Conservation (phyloP, 495 filamentous ascomycete genomes). For the Podospora bellae-mahoneyi region DNA sequence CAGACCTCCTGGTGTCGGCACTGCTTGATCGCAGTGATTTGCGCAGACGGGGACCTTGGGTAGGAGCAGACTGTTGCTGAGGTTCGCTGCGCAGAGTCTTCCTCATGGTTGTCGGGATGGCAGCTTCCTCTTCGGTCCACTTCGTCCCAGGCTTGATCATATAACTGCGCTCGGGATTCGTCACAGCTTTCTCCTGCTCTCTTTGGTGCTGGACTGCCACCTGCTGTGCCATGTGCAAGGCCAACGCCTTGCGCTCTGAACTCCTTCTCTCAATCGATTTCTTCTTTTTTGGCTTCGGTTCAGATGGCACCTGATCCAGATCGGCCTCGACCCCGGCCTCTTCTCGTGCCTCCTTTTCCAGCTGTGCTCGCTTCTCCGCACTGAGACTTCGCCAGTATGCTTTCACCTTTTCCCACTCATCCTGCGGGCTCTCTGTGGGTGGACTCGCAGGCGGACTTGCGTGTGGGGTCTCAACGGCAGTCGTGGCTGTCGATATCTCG, state of each 20-base stretch:
- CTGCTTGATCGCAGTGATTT: constrained; percentile 32
- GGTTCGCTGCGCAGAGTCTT: constrained; percentile 25
- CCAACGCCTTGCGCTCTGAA: constrained; percentile 31
- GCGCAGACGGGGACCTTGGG: constrained; percentile 22
- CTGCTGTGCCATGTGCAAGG: constrained; percentile 29
- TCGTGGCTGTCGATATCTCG: constrained; percentile 16
- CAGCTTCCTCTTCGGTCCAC: constrained; percentile 20
- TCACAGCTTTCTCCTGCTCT: background rate
- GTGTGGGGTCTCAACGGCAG: constrained; percentile 21
- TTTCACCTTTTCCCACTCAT: constrained; percentile 61
- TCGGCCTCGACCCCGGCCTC: constrained; percentile 47
- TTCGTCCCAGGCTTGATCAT: constrained; percentile 45
- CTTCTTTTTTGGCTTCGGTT: constrained; percentile 39
- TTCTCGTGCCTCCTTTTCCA: constrained; percentile 53
- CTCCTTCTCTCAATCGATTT: constrained; percentile 34
- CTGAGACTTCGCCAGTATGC: constrained; percentile 63
- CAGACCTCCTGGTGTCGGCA: constrained; percentile 2
- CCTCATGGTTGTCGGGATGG: constrained; percentile 26
- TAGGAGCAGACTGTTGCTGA: constrained; percentile 13
- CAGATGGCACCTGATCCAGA: constrained; percentile 35
- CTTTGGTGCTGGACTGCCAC: constrained; percentile 24
- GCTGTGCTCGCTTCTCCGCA: constrained; percentile 52
- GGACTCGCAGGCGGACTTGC: constrained; percentile 22
- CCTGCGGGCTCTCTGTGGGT: constrained; percentile 22
- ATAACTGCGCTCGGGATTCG: constrained; percentile 33